Evolutionary conservation across 1,284 basidiomycete genomes (phyloP), one percentile per base, ranked within the genome.

Genomic region (Somion occarium): DNA sequence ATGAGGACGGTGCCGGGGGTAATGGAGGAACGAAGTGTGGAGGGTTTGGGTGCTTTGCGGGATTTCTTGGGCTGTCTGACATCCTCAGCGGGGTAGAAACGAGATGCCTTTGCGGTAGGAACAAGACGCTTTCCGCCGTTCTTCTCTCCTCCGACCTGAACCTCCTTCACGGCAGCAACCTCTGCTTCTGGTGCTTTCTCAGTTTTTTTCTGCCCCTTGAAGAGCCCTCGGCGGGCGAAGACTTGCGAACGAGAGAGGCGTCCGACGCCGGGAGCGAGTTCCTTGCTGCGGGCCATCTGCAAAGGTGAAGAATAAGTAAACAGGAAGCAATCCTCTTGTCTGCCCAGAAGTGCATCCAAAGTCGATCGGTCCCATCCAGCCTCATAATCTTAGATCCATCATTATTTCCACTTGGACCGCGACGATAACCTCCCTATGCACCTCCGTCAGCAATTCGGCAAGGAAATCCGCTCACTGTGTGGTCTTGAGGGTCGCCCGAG

Each of bases 21-120:
- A 78, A 99, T 97, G 66, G 88, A 83, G 55, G 83, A 71, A 64
- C 96, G 93, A 62, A 99, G 84, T 59, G 79, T 76, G 59, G 93
- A 72, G 54, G 86, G 79, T 72, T 83, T 88, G 62, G 83, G 78
- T 45, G 82, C 75, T 80, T 98, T 98, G 69, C 96, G 90, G 72
- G 82, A 89, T 74, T 88, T 88, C 82, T 96, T 97, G 69, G 91
- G 91, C 67, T 80, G 78, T 63, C 81, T 85, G 56, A 95, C 87
- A 70, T 98, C 96, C 72, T 99, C 96, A 59, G 93, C 91, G 52
- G 96, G 94, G 81, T 98, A 99, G 85, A 89, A 98, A 67, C 93
- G 91, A 52, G 91, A 80, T 48, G 93, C 94, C 77, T 98, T 98
- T 59, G 76, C 65, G 43, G 86, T 86, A 64, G 95, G 88, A 66